These are phyloP conservation scores for Emergomyces orientalis DNA, from an alignment of 2,329 filamentous ascomycete species.

Conservation along the genomic window DNA sequence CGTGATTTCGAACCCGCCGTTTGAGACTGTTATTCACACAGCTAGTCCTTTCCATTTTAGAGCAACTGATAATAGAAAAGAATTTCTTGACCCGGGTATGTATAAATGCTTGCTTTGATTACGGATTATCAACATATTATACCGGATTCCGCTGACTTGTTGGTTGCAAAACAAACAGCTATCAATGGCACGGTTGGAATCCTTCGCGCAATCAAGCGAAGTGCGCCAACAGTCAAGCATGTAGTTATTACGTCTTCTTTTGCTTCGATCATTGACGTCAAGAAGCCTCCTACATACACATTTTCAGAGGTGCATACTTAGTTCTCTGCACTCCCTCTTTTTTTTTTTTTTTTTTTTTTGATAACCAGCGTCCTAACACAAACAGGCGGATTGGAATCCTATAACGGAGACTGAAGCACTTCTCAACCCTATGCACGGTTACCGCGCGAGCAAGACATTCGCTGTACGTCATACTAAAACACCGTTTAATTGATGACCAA, in stretches of 20 bases:
- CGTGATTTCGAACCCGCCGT: slow-evolving; percentile 52
- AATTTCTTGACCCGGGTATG: slow-evolving; percentile 45
- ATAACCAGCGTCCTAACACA: neutral
- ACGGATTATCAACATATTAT: neutral
- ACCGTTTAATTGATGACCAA: neutral
- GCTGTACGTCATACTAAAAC: slow-evolving; percentile 19
- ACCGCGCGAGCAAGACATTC: slow-evolving; percentile 47
- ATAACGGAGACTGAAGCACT: slow-evolving; percentile 35
- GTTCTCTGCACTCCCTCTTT: neutral
- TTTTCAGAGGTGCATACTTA: slow-evolving; percentile 13
- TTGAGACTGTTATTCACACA: slow-evolving; percentile 66
- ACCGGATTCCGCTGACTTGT: neutral
- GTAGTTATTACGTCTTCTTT: slow-evolving; percentile 64
- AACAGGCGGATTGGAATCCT: slow-evolving; percentile 37
- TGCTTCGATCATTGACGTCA: slow-evolving; percentile 51
- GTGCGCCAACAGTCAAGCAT: slow-evolving; percentile 57
- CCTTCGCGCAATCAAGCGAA: slow-evolving; percentile 51
- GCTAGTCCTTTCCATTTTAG: slow-evolving; percentile 66
- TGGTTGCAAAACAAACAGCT: slow-evolving; percentile 34
- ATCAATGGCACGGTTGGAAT: slow-evolving; percentile 56
- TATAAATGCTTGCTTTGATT: slow-evolving; percentile 34
- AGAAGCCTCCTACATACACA: slow-evolving; percentile 28
- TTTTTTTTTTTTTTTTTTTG: neutral
- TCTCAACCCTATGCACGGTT: slow-evolving; percentile 28
- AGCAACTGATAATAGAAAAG: slow-evolving; percentile 58